Conservation (phyloP, 495 filamentous ascomycete genomes). For the Talaromyces adpressus region DNA sequence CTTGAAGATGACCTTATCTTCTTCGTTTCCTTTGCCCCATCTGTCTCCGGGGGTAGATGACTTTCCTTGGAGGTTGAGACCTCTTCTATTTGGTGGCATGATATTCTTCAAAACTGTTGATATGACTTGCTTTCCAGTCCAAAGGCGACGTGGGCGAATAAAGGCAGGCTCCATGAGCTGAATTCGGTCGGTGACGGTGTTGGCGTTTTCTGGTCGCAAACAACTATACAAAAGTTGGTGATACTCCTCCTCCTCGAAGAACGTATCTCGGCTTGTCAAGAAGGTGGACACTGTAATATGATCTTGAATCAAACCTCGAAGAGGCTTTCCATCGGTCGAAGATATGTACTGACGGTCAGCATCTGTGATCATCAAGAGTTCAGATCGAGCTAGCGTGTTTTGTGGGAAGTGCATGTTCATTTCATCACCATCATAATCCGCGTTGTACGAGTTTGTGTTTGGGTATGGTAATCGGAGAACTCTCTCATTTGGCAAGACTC, state of each 20-base stretch:
- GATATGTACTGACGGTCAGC: slow-evolving; percentile 97
- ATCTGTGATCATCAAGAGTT: slow-evolving; percentile 87
- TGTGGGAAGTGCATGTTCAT: slow-evolving; percentile 99
- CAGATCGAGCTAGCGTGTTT: slow-evolving; percentile 86
- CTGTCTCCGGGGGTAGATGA: slow-evolving; percentile 67
- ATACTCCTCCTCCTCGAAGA: slow-evolving; percentile 83
- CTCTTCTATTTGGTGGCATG: slow-evolving; percentile 62
- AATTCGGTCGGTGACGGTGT: slow-evolving; percentile 66
- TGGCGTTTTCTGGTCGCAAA: slow-evolving; percentile 79
- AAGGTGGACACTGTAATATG: slow-evolving; percentile 91
- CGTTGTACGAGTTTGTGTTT: slow-evolving; percentile 97
- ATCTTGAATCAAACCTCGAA: slow-evolving; percentile 97
- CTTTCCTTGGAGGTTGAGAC: slow-evolving; percentile 71
- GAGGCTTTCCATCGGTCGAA: slow-evolving; percentile 85
- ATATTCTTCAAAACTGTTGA: slow-evolving; percentile 93
- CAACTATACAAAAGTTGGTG: slow-evolving; percentile 88
- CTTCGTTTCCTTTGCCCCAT: slow-evolving; percentile 67
- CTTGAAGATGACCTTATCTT: slow-evolving; percentile 75
- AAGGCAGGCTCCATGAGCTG: slow-evolving; percentile 73
- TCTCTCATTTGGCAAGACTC: slow-evolving; percentile 87
- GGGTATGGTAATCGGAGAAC: slow-evolving; percentile 99
- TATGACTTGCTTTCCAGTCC: slow-evolving; percentile 98
- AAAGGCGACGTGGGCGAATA: slow-evolving; percentile 70
- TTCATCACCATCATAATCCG: slow-evolving; percentile 99
- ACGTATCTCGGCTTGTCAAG: slow-evolving; percentile 87